Evolutionary conservation across 106 monocot species (phyloP).

Genomic region (Phalaenopsis equestris): DNA sequence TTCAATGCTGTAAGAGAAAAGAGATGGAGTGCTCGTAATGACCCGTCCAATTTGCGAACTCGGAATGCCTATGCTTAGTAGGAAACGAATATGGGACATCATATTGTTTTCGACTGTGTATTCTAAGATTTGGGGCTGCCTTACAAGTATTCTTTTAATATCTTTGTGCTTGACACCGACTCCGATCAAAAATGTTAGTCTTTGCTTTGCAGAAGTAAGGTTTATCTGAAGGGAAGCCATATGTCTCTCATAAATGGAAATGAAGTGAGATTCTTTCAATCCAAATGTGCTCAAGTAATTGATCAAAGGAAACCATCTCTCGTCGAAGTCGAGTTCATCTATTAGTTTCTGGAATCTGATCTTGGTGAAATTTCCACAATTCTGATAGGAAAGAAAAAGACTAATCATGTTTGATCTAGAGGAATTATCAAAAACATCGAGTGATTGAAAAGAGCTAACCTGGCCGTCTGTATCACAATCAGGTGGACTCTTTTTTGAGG

Average conservation of each 20-base stretch:
- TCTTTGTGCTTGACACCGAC: slow-evolving; percentile 74
- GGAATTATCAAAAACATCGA: neutral
- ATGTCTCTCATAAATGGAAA: slow-evolving; percentile 81
- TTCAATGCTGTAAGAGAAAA: slow-evolving; percentile 88
- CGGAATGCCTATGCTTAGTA: slow-evolving; percentile 63
- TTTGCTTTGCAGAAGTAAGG: slow-evolving; percentile 66
- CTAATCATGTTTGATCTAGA: neutral
- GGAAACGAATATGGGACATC: slow-evolving; percentile 72
- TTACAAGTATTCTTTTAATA: slow-evolving; percentile 68
- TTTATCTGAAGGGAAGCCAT: slow-evolving; percentile 86
- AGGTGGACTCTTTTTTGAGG: slow-evolving; percentile 2
- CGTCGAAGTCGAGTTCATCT: slow-evolving; percentile 82
- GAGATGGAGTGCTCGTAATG: slow-evolving; percentile 72
- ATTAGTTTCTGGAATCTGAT: slow-evolving; percentile 48
- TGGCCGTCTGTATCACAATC: slow-evolving; percentile 22
- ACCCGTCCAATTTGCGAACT: slow-evolving; percentile 74
- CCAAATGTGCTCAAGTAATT: slow-evolving; percentile 83
- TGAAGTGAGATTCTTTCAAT: slow-evolving; percentile 72
- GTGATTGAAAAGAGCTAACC: slow-evolving; percentile 25
- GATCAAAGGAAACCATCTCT: slow-evolving; percentile 85
- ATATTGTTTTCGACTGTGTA: slow-evolving; percentile 86
- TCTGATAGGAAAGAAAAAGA: slow-evolving; percentile 34
- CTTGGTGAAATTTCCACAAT: slow-evolving; percentile 32
- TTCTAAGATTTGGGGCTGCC: slow-evolving; percentile 92
- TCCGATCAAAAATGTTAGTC: slow-evolving; percentile 61